Percentiles rank a stretch among this genome's conserved stretches.
Conservation (phyloP, 2,329 filamentous ascomycete species). For the Fusarium sp. region DNA sequence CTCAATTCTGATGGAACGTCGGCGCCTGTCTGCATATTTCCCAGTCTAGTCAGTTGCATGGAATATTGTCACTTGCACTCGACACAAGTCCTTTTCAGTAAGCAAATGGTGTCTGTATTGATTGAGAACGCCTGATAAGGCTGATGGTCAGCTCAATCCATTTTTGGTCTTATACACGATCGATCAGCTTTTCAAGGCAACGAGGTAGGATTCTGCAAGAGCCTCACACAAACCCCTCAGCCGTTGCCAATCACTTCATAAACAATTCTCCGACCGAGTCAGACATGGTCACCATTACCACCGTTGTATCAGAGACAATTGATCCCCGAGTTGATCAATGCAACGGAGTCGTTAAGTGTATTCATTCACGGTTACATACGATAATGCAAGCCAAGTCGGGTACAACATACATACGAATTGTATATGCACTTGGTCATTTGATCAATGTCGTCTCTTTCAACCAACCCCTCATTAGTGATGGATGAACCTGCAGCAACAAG, state of each 20-base stretch:
- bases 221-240: neutral
- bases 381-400: neutral
- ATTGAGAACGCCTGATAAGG: neutral
- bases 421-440: neutral
- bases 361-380: neutral
- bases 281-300: neutral
- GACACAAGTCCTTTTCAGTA: neutral
- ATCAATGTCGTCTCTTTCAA: neutral
- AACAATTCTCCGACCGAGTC: conserved; percentile 11
- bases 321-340: neutral
- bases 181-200: neutral
- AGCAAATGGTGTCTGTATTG: neutral
- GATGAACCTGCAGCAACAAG: conserved; percentile 10
- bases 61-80: too few relatives aligned
- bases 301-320: neutral
- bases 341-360: neutral
- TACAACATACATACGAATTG: neutral
- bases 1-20: neutral
- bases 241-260: neutral
- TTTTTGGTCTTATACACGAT: neutral
- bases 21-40: neutral
- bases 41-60: neutral
- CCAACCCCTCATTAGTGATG: conserved; percentile 5
- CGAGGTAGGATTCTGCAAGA: neutral
- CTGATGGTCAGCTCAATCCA: neutral